Percentiles rank a stretch among this genome's conserved stretches.
phyloP scores from a whole-genome alignment of 2,329 filamentous ascomycete genomes.

The Aspergillus chevalieri region DNA sequence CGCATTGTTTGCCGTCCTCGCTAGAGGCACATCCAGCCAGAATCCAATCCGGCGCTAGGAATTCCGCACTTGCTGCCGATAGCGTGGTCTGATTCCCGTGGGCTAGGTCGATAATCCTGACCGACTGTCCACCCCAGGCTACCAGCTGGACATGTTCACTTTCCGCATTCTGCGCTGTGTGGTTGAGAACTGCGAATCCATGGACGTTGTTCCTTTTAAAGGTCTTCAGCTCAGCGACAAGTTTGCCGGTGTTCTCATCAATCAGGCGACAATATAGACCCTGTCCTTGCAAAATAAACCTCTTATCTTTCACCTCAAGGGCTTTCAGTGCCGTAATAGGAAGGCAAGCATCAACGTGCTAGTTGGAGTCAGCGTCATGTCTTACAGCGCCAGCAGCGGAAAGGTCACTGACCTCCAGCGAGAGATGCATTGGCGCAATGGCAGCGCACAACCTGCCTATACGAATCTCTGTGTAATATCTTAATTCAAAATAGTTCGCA shows the following conservation, averaged over 20 bases:
- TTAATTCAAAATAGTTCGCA: constrained; percentile 2
- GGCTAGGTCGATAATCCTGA: constrained; percentile 39
- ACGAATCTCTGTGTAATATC: constrained; percentile 4
- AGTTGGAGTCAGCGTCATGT: constrained; percentile 16
- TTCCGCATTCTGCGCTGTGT: constrained; percentile 10
- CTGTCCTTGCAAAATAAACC: constrained; percentile 34
- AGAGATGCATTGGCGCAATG: constrained; percentile 19
- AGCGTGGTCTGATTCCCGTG: constrained; percentile 9
- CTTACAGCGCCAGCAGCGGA: not conserved
- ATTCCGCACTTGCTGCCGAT: constrained; percentile 35
- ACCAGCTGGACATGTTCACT: constrained; percentile 34
- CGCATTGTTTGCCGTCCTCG: constrained; percentile 27
- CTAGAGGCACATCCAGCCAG: constrained; percentile 54
- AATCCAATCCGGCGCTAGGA: constrained; percentile 66
- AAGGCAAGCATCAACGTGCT: constrained; percentile 39
- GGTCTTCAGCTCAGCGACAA: constrained; percentile 23
- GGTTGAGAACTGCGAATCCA: constrained; percentile 27
- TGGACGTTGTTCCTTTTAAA: constrained; percentile 36
- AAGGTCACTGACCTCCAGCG: constrained; percentile 25
- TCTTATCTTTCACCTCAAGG: constrained; percentile 18
- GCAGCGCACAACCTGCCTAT: constrained; percentile 10
- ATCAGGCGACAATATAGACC: constrained; percentile 31
- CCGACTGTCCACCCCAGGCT: constrained; percentile 63
- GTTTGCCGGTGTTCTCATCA: constrained; percentile 24
- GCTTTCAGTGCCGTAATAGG: constrained; percentile 37